A percentile compares a stretch with the other conserved stretches of the same genome.
These are phyloP conservation scores for Malus fusca DNA, from an alignment of 306 rosid species.

Conservation along the genomic window DNA sequence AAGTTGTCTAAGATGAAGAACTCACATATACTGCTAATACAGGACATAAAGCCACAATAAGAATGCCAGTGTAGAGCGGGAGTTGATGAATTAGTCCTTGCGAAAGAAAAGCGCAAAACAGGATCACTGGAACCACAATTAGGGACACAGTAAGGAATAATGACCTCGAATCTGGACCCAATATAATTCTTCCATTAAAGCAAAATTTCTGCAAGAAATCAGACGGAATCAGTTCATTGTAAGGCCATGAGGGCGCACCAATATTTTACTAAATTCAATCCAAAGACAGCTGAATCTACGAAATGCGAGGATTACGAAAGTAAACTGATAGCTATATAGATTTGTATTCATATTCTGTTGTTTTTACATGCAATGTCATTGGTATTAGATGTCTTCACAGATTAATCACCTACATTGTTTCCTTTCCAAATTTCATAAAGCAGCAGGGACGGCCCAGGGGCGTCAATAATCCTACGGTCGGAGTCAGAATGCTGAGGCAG, in stretches of 20 bases:
- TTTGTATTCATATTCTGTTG: neutral
- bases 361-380: neutral
- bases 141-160: slow-evolving; percentile 28
- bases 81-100: slow-evolving; percentile 8
- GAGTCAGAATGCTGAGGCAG: slow-evolving; percentile 26
- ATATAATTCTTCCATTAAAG: slow-evolving; percentile 26
- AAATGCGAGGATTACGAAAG: neutral
- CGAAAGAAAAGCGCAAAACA: slow-evolving; percentile 28
- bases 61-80: slow-evolving; percentile 14
- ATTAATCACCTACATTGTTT: slow-evolving; percentile 21
- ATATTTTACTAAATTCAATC: neutral
- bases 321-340: neutral
- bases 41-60: slow-evolving; percentile 14
- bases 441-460: slow-evolving; percentile 15
- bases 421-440: slow-evolving; percentile 40
- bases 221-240: neutral
- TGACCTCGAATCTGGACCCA: slow-evolving; percentile 39
- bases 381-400: neutral
- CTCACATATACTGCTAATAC: slow-evolving; percentile 29
- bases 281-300: neutral
- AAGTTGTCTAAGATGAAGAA: neutral
- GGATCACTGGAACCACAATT: slow-evolving; percentile 28
- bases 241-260: neutral
- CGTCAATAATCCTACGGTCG: slow-evolving; percentile 16
- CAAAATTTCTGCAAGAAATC: slow-evolving; percentile 28